Conservation (phyloP, 208 protist genomes). For the Wallacemonas sp. region DNA sequence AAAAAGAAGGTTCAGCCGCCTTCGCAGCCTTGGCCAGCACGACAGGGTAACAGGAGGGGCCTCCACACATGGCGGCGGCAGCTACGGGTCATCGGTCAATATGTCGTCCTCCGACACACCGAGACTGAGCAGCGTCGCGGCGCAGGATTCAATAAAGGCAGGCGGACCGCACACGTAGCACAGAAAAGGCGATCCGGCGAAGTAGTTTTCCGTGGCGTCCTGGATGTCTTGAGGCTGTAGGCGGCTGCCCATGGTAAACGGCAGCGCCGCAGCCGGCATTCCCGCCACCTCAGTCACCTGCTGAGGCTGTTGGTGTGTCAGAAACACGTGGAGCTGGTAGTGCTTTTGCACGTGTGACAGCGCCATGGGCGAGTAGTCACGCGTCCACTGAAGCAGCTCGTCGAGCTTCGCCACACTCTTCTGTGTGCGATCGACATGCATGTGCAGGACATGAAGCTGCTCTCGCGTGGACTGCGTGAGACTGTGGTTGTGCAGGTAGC, state of each 20-base stretch:
- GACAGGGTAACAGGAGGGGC: too few relatives aligned
- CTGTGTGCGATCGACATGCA: slow-evolving; percentile 63
- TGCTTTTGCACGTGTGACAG: background rate
- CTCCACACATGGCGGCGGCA: background rate
- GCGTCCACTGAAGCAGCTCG: slow-evolving; percentile 37
- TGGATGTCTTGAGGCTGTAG: slow-evolving; percentile 32
- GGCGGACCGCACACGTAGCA: slow-evolving; percentile 70
- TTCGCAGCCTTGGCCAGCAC: too few relatives aligned
- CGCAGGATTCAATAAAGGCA: slow-evolving; percentile 45
- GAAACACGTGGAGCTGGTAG: slow-evolving; percentile 30
- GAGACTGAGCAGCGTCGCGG: slow-evolving; percentile 33
- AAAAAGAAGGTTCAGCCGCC: too few relatives aligned
- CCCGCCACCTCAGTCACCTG: background rate
- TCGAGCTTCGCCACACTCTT: slow-evolving; percentile 49
- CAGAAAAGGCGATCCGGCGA: slow-evolving; percentile 36
- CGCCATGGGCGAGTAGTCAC: background rate
- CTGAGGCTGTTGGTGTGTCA: slow-evolving; percentile 9
- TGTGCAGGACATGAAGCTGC: slow-evolving; percentile 60
- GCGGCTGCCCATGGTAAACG: slow-evolving; percentile 34
- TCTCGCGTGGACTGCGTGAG: slow-evolving; percentile 26
- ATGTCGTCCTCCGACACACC: slow-evolving; percentile 57
- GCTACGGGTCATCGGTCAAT: slow-evolving; percentile 54
- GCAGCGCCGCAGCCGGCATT: background rate
- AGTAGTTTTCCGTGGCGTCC: slow-evolving; percentile 31
- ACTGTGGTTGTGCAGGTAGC: slow-evolving; percentile 15